These are phyloP conservation scores for Citrullus colocynthis DNA, from an alignment of 306 rosid species.

Conservation along the genomic window DNA sequence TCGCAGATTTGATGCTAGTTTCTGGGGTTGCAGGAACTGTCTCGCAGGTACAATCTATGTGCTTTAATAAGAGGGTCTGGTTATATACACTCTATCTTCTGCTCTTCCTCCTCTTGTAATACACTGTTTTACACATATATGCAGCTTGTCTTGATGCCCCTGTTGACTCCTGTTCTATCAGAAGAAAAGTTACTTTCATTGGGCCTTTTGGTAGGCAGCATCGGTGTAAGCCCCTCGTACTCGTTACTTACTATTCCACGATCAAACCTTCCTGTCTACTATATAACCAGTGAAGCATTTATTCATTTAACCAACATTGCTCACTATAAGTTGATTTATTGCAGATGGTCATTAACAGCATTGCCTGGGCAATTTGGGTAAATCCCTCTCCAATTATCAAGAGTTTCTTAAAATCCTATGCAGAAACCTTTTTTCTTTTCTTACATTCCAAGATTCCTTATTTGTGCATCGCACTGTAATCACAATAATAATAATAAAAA, in stretches of 20 bases:
- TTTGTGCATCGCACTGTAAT: too few species aligned
- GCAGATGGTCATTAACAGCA: slow-evolving; percentile 50
- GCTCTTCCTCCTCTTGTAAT: background rate
- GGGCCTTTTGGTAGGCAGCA: slow-evolving; percentile 47
- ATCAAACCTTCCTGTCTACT: background rate
- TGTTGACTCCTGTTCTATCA: slow-evolving; percentile 39
- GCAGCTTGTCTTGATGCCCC: slow-evolving; percentile 68
- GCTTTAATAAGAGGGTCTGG: background rate
- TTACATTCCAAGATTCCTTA: too few species aligned
- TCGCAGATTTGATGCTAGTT: slow-evolving; percentile 66
- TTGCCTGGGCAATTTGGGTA: slow-evolving; percentile 84
- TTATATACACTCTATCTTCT: background rate
- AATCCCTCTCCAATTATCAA: background rate
- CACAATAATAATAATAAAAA: too few species aligned
- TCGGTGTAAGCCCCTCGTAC: slow-evolving; percentile 26
- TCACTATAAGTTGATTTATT: slow-evolving; percentile 11
- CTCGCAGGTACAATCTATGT: slow-evolving; percentile 38
- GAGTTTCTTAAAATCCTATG: background rate
- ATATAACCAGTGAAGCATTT: background rate
- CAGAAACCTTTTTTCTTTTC: too few species aligned
- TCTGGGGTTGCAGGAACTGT: slow-evolving; percentile 45
- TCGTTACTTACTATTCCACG: background rate
- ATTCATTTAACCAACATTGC: background rate
- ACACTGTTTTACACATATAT: slow-evolving; percentile 2
- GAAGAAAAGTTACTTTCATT: slow-evolving; percentile 63